phyloP scores from a whole-genome alignment of 1,284 basidiomycete genomes.

The Peniophora sp. region DNA sequence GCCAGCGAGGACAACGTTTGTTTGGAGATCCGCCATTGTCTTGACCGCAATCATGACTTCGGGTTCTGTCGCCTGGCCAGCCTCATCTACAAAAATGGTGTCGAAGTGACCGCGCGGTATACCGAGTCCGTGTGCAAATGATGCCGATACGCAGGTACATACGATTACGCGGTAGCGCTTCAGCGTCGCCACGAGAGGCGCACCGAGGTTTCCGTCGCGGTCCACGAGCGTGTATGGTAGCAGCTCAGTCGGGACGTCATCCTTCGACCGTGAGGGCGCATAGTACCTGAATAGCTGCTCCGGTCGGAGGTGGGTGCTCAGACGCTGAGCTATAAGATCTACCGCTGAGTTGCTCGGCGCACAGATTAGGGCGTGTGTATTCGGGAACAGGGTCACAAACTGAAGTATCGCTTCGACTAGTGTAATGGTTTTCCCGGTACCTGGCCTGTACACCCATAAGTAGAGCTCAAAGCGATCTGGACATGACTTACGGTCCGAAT shows the following conservation, averaged over 20 bases:
- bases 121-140: slow-evolving; percentile 46
- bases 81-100: slow-evolving; percentile 63
- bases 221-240: slow-evolving; percentile 32
- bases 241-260: slow-evolving; percentile 35
- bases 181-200: slow-evolving; percentile 33
- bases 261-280: slow-evolving; percentile 46
- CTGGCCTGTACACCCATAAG: slow-evolving; percentile 32
- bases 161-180: slow-evolving; percentile 47
- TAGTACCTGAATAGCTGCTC: slow-evolving; percentile 53
- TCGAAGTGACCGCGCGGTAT: slow-evolving; percentile 49
- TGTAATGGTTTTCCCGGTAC: slow-evolving; percentile 14
- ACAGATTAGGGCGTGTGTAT: slow-evolving; percentile 49
- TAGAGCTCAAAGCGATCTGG: neutral
- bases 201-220: slow-evolving; percentile 34
- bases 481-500: slow-evolving; percentile 54
- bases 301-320: slow-evolving; percentile 26
- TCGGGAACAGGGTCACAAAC: slow-evolving; percentile 33
- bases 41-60: slow-evolving; percentile 48
- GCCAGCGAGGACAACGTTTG: slow-evolving; percentile 44
- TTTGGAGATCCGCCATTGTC: slow-evolving; percentile 31
- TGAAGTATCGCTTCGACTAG: slow-evolving; percentile 60
- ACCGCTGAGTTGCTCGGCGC: slow-evolving; percentile 60
- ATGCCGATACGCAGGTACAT: slow-evolving; percentile 53
- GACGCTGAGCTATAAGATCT: slow-evolving; percentile 49
- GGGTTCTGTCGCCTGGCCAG: slow-evolving; percentile 55